A percentile compares a stretch with the other conserved stretches of the same genome.
These are phyloP conservation scores for Phytophthora tentaculata DNA, from an alignment of 352 stramenopile genomes.

Conservation along the genomic window DNA sequence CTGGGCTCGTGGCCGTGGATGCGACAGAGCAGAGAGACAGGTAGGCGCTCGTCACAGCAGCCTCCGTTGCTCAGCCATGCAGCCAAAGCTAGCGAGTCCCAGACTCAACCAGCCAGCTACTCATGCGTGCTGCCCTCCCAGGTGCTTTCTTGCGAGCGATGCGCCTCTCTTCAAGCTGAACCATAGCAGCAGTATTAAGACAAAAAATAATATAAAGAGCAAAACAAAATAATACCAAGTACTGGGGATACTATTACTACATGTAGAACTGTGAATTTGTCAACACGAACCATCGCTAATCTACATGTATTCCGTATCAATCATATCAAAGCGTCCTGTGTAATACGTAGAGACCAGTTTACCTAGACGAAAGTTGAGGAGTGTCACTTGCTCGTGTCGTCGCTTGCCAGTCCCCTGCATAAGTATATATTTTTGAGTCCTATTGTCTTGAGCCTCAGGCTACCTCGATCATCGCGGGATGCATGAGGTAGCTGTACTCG, in stretches of 20 bases:
- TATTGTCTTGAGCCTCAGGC: slow-evolving; percentile 30
- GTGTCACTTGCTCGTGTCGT: no score
- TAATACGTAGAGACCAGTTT: no score
- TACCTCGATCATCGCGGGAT: slow-evolving; percentile 47
- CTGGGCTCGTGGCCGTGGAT: slow-evolving; percentile 1
- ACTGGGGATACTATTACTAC: no score
- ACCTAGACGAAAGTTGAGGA: no score
- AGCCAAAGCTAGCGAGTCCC: slow-evolving; percentile 1
- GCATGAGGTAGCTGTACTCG: slow-evolving; percentile 46
- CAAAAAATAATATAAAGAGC: slow-evolving; percentile 27
- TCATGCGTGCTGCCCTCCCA: slow-evolving; percentile 18
- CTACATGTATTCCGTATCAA: slow-evolving; percentile 42
- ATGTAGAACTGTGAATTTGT: not conserved
- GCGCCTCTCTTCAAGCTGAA: slow-evolving; percentile 17
- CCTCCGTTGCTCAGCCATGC: slow-evolving; percentile 17
- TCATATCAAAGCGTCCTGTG: not conserved
- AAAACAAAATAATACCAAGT: slow-evolving; percentile 14
- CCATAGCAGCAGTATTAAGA: slow-evolving; percentile 25
- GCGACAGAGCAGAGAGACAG: slow-evolving; percentile 14
- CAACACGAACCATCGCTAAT: slow-evolving; percentile 21
- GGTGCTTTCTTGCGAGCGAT: slow-evolving; percentile 27
- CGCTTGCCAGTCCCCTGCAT: no score
- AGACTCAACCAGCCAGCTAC: slow-evolving; percentile 8
- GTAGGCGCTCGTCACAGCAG: slow-evolving; percentile 30
- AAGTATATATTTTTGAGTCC: slow-evolving; percentile 10